These are phyloP conservation scores for Dictyostelium brefeldianum DNA, from an alignment of 78 protist species.

Conservation along the genomic window DNA sequence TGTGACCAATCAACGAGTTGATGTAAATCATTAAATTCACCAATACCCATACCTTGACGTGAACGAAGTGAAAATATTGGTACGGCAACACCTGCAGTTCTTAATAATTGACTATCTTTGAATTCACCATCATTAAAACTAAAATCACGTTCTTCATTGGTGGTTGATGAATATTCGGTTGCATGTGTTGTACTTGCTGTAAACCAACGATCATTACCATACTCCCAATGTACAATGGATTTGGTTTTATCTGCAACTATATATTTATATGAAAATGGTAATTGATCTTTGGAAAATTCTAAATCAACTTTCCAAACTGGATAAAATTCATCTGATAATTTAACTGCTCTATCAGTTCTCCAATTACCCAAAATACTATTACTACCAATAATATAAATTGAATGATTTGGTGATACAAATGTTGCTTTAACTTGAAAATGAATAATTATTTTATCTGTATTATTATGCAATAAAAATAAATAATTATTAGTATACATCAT, in stretches of 20 bases:
- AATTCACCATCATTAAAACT: conserved; percentile 67
- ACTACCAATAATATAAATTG: conserved; percentile 70
- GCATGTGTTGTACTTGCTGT: conserved; percentile 31
- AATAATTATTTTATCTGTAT: conserved; percentile 45
- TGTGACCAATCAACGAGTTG: conserved; percentile 81
- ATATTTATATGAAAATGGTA: conserved; percentile 67
- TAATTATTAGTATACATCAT: neutral
- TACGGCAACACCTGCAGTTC: conserved; percentile 89
- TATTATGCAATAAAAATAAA: too few species aligned
- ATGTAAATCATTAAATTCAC: conserved; percentile 90
- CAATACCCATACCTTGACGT: conserved; percentile 86
- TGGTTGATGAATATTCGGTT: conserved; percentile 11
- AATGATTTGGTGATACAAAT: conserved; percentile 30
- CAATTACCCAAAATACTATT: conserved; percentile 76
- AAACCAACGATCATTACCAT: conserved; percentile 63
- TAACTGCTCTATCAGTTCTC: conserved; percentile 75
- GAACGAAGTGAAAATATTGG: conserved; percentile 92
- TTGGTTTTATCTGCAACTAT: conserved; percentile 49
- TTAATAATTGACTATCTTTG: conserved; percentile 24
- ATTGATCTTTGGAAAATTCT: conserved; percentile 66
- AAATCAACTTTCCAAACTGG: conserved; percentile 73
- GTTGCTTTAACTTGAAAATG: conserved; percentile 78
- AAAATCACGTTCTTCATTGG: conserved; percentile 31
- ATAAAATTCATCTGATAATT: conserved; percentile 19
- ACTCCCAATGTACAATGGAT: conserved; percentile 61